Evolutionary conservation across 1,284 basidiomycete species (phyloP).

Genomic region (Testicularia cyperi): DNA sequence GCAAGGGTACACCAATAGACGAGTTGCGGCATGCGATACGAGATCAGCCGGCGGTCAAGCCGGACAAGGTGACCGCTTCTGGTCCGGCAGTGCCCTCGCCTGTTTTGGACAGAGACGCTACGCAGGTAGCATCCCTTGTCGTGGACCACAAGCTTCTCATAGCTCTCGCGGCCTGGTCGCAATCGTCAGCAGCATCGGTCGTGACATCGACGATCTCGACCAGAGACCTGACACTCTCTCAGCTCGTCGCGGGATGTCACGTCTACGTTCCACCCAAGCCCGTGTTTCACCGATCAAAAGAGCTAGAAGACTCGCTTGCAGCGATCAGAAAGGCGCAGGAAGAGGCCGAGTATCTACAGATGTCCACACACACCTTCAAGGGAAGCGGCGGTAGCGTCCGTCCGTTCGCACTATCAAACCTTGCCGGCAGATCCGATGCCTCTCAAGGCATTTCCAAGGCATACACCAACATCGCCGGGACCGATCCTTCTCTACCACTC

Average conservation of each 20-base stretch:
- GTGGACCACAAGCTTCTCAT: slow-evolving; percentile 15
- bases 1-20: too few relatives aligned
- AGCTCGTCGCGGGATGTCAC: slow-evolving; percentile 5
- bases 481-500: slow-evolving; percentile 22
- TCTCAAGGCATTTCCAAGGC: slow-evolving; percentile 12
- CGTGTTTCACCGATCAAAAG: slow-evolving; percentile 13
- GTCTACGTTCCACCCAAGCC: slow-evolving; percentile 29
- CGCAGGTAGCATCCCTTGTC: not conserved
- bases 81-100: slow-evolving; percentile 15
- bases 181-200: not conserved
- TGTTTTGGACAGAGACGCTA: too few relatives aligned
- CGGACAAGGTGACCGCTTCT: slow-evolving; percentile 5
- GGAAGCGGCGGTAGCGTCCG: too few relatives aligned
- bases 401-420: too few relatives aligned
- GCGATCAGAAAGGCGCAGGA: slow-evolving; percentile 24
- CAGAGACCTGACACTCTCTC: slow-evolving; percentile 12
- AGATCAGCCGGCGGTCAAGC: slow-evolving; percentile 5
- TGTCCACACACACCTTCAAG: too few relatives aligned
- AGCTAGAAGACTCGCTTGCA: slow-evolving; percentile 19
- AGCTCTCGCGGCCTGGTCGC: slow-evolving; percentile 8
- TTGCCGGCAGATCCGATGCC: too few relatives aligned
- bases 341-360: slow-evolving; percentile 25
- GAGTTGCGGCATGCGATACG: slow-evolving; percentile 6
- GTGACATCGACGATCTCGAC: not conserved
- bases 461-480: slow-evolving; percentile 25